These are phyloP conservation scores for Firmiana major DNA, from an alignment of 345 rosid species.

Conservation along the genomic window DNA sequence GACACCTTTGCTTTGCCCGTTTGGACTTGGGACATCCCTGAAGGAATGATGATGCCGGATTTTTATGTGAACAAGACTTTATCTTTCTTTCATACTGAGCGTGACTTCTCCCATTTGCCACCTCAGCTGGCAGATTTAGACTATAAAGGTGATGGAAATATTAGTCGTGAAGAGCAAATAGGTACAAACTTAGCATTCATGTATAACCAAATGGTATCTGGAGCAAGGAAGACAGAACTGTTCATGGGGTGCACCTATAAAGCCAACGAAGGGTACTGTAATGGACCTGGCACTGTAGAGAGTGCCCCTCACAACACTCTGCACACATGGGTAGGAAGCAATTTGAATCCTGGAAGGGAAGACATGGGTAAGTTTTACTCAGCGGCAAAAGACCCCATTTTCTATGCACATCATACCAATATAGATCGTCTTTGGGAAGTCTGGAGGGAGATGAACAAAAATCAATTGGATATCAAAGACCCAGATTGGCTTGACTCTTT, in stretches of 20 bases:
- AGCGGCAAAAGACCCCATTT: conserved; percentile 22
- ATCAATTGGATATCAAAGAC: conserved; percentile 2
- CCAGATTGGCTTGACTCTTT: conserved; percentile 7
- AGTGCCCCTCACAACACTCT: conserved; percentile 13
- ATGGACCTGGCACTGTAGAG: conserved; percentile 11
- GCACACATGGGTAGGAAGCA: conserved; percentile 20
- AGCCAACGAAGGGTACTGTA: background rate
- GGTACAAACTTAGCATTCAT: background rate
- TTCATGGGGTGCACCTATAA: conserved; percentile 15
- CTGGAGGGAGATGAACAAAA: conserved; percentile 5
- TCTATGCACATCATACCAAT: conserved; percentile 25
- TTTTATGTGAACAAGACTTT: background rate
- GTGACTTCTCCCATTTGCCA: conserved; percentile 9
- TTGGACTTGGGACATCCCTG: conserved; percentile 23
- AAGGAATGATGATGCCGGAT: conserved; percentile 13
- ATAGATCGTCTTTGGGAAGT: conserved; percentile 26
- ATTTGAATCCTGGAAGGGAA: conserved; percentile 3
- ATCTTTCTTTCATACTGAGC: conserved; percentile 3
- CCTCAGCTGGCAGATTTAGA: background rate
- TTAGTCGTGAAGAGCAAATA: background rate
- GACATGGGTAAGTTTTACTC: conserved; percentile 28
- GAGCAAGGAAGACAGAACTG: background rate
- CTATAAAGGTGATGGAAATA: background rate
- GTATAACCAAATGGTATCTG: conserved; percentile 21
- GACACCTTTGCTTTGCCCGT: conserved; percentile 18